Evolutionary conservation across 2,329 filamentous ascomycete species (phyloP).

Genomic region (Alternaria tenuissima): DNA sequence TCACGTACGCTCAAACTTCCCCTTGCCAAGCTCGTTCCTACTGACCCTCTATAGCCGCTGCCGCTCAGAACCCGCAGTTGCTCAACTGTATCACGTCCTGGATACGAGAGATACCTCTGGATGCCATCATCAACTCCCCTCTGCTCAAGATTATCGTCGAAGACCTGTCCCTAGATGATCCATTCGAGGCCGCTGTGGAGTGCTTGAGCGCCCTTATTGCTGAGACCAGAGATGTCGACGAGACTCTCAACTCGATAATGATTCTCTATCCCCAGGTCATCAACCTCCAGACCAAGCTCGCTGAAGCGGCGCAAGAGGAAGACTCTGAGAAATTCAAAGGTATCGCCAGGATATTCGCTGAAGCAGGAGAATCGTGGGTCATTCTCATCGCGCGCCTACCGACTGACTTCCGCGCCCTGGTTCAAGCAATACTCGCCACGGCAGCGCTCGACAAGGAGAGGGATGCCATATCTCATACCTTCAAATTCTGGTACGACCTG

Average conservation of each 20-base stretch:
- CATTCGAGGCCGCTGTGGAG: slow-evolving; percentile 88
- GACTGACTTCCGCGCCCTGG: slow-evolving; percentile 79
- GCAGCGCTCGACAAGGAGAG: slow-evolving; percentile 85
- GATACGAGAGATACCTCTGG: slow-evolving; percentile 89
- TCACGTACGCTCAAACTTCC: slow-evolving; percentile 71
- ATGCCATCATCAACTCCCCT: slow-evolving; percentile 83
- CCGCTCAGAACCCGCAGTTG: slow-evolving; percentile 85
- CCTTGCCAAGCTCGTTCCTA: neutral
- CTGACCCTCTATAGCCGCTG: slow-evolving; percentile 60
- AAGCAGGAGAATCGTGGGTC: slow-evolving; percentile 94
- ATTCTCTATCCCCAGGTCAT: slow-evolving; percentile 83
- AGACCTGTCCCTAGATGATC: slow-evolving; percentile 76
- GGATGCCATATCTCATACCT: slow-evolving; percentile 92
- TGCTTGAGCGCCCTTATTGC: slow-evolving; percentile 90
- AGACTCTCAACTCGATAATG: slow-evolving; percentile 82
- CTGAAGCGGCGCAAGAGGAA: slow-evolving; percentile 76
- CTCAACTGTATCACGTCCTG: slow-evolving; percentile 97
- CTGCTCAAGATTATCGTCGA: slow-evolving; percentile 82
- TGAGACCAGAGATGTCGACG: slow-evolving; percentile 93
- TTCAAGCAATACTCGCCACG: slow-evolving; percentile 92
- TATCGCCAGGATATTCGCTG: slow-evolving; percentile 87
- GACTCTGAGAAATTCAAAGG: slow-evolving; percentile 88
- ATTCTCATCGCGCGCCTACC: slow-evolving; percentile 88
- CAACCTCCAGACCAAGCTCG: slow-evolving; percentile 77
- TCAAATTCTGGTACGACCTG: slow-evolving; percentile 97